Percentiles rank a stretch among this genome's conserved stretches.
Conservation (phyloP, 164 flowering plant species). For the Berberis thunbergii region DNA sequence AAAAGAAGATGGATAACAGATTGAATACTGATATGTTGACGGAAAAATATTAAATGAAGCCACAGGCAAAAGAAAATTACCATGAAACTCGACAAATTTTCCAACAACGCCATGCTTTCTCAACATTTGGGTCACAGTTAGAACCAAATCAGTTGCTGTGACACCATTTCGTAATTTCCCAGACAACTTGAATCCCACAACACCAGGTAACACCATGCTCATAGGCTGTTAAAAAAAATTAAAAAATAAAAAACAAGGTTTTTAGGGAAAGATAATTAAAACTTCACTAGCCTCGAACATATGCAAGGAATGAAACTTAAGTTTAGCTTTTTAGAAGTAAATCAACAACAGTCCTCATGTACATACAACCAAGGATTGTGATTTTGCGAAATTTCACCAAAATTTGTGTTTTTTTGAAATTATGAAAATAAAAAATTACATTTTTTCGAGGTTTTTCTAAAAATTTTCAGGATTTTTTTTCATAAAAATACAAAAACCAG, state of each 20-base stretch:
- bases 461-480: too few relatives aligned
- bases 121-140: conserved; percentile 90
- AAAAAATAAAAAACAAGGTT: not conserved
- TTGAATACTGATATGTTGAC: not conserved
- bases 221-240: conserved; percentile 51
- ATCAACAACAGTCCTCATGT: not conserved
- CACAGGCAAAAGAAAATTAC: conserved; percentile 25
- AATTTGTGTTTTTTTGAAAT: too few relatives aligned
- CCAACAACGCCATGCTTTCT: conserved; percentile 96
- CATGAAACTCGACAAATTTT: conserved; percentile 91
- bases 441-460: too few relatives aligned
- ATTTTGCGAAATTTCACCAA: too few relatives aligned
- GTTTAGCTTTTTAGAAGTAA: not conserved
- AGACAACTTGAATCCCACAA: conserved; percentile 80
- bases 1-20: too few relatives aligned
- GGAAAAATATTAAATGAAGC: not conserved
- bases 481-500: too few relatives aligned
- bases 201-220: conserved; percentile 99
- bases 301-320: not conserved
- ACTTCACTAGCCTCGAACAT: not conserved
- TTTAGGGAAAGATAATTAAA: not conserved
- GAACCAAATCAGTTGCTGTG: conserved; percentile 85
- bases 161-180: conserved; percentile 80
- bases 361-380: not conserved
- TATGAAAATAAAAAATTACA: too few relatives aligned